Conservation (phyloP, 345 rosid species). For the Citrus maxima region DNA sequence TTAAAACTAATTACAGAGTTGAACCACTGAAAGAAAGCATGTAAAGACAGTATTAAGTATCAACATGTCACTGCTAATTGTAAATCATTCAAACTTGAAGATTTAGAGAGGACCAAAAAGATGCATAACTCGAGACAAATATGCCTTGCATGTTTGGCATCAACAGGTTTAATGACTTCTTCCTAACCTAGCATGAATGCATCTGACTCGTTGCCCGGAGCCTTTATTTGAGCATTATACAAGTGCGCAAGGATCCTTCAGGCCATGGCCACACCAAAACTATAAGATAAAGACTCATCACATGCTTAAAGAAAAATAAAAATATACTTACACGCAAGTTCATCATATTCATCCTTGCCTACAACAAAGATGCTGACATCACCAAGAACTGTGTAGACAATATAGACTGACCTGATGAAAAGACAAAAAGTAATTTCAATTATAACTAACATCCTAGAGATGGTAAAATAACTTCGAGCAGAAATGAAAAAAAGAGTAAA, state of each 20-base stretch:
- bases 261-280: too few species aligned
- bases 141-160: background rate
- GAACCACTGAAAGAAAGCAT: conserved; percentile 1
- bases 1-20: background rate
- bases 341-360: conserved; percentile 98
- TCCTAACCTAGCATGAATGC: background rate
- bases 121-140: background rate
- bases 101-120: background rate
- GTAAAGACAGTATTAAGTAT: background rate
- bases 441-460: background rate
- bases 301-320: background rate
- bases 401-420: conserved; percentile 77
- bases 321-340: conserved; percentile 81
- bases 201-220: background rate
- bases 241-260: too few species aligned
- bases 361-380: conserved; percentile 87
- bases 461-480: background rate
- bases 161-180: background rate
- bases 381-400: conserved; percentile 87
- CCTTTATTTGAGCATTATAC: too few species aligned
- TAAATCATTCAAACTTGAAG: background rate
- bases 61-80: background rate
- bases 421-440: conserved; percentile 5
- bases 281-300: background rate
- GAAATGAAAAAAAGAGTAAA: background rate